Evolutionary conservation across 306 rosid species (phyloP), one percentile per base, ranked within the genome.

Genomic region (Quercus cerris): DNA sequence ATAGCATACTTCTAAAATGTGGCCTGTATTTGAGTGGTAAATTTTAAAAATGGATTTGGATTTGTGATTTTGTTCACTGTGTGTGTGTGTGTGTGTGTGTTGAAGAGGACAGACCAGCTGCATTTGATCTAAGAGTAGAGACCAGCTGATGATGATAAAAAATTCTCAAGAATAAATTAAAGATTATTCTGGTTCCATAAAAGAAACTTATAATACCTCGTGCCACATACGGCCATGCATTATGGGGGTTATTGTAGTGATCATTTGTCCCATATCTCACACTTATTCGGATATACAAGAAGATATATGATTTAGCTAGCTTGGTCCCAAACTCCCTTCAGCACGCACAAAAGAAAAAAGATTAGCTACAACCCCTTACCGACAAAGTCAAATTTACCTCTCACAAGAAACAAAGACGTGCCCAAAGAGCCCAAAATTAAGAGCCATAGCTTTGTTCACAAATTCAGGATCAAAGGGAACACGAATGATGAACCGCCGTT

Each of bases 161-260:
- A 3, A 58, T 20, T 58, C 30, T 8, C 30, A 57, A 2, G 17
- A 46, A 3, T 10, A 46, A 7, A 57, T 57, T 8, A 20, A 57
- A 57, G 63, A 7, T 11, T 57, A 7, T 11, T 57, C 54, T 12
- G 54, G 54, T 49, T 3, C 54, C 17, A 2, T 49, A 49, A 49
- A 11, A 49, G 15, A 49, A 49, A 49, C 22, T 7, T 57, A 7
- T 2, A 57, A 49, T n/a, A 56, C 27, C 33, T 25, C 12, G 67
- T 10, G 18, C 25, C 19, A 61, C 5, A 28, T 51, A 14, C 38
- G 54, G 18, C 76, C 8, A 44, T 38, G 46, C 46, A 38, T 33
- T 20, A 41, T 22, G 75, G 80, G 80, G 22, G 35, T n/a, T 77
- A 63, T 55, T 22, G 66, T 54, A 14, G 70, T 63, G 70, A 63